Conservation (phyloP, 75 land plant genomes). For the Pinus taeda region DNA sequence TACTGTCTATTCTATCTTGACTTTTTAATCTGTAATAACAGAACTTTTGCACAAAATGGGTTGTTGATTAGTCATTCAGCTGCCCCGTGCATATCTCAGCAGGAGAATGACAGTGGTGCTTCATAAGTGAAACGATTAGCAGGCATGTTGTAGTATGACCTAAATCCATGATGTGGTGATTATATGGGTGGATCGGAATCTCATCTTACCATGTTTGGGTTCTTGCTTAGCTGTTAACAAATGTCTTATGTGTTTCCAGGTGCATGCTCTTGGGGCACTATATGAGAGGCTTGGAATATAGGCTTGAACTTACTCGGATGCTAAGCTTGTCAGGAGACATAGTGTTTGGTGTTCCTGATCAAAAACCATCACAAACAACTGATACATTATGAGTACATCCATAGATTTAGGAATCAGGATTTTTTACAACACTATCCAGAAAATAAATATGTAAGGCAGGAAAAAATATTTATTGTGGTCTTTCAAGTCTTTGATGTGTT, state of each 20-base stretch:
- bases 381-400: too few relatives aligned
- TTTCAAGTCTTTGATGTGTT: too few relatives aligned
- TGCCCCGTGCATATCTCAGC: too few relatives aligned
- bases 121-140: neutral
- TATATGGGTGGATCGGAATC: too few relatives aligned
- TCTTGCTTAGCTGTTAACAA: neutral
- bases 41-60: neutral
- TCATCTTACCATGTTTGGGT: neutral
- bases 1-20: conserved; percentile 9
- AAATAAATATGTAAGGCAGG: too few relatives aligned
- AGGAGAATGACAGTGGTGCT: neutral
- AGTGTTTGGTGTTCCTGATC: too few relatives aligned
- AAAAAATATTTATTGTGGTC: too few relatives aligned
- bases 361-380: too few relatives aligned
- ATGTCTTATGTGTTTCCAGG: conserved; percentile 34
- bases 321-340: conserved; percentile 39
- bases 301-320: conserved; percentile 69
- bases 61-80: neutral
- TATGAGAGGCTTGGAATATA: conserved; percentile 80
- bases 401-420: too few relatives aligned
- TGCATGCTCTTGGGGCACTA: conserved; percentile 91
- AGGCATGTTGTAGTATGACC: neutral
- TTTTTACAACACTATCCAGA: too few relatives aligned
- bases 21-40: neutral
- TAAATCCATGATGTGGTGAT: neutral